Evolutionary conservation across 257 asterid genomes (phyloP), one percentile per base, ranked within the genome.

Genomic region (Coffea canephora): DNA sequence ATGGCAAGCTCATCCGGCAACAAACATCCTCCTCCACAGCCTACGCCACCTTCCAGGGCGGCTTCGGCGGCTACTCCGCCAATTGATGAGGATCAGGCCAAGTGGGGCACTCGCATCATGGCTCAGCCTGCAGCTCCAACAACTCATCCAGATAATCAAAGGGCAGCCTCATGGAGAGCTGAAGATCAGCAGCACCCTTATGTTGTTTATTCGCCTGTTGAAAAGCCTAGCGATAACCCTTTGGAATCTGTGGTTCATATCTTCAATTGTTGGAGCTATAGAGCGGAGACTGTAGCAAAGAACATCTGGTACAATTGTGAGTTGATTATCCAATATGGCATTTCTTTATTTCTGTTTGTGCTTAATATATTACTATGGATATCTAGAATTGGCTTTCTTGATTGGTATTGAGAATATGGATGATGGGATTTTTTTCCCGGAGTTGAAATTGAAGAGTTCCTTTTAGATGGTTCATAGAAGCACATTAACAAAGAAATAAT

Each of bases 311-410:
- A 57, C 64, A 57, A 57, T n/a, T n/a, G 64, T 57, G 18, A n/a
- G 64, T 57, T 88, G 91, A 89, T 71, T 96, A 92, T 69, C 96
- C 97, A 0, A 31, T 31, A 31, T 31, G 31, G 31, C 31, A 31
- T 31, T 5, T 54, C 4, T 21, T 6, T 8, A 31, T 12, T 12
- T 48, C 12, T 12, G 31, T 92, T 86, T 12, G 52, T 48, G 12
- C 52, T 9, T 12, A 48, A 8, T 48, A 9, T 2, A 46, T 46
- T 6, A 48, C 8, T 71, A 91, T 36, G 15, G 0, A 12, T 3
- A 1, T 16, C 2, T 68, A 36, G 14, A 68, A 34, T 68, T 68
- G 15, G 2, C 6, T 68, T 68, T 68, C 0, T 68, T 34, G 13
- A 36, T 34, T n/a, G 16, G 43, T 68, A 3, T 31, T 68, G 72